phyloP scores from a whole-genome alignment of 192 early-diverging fungal genomes.

The Piromyces sp. region DNA sequence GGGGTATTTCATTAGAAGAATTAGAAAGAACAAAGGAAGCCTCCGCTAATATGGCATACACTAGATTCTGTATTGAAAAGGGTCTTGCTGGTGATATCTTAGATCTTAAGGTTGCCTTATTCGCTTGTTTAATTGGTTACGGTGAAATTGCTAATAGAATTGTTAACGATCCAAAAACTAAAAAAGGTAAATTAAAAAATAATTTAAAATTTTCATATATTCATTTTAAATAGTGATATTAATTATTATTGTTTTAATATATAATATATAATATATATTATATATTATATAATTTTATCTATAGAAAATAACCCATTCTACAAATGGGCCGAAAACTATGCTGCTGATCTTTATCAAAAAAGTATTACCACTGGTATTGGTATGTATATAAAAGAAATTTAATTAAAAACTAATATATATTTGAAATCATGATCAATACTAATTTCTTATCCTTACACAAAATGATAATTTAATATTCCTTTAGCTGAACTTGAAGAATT shows the following conservation, averaged over 20 bases:
- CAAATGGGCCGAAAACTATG: slow-evolving; percentile 62
- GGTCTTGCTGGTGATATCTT: slow-evolving; percentile 50
- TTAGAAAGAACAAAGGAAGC: slow-evolving; percentile 52
- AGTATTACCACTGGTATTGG: slow-evolving; percentile 36
- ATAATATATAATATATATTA: too few relatives aligned
- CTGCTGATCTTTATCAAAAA: slow-evolving; percentile 42
- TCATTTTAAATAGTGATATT: too few relatives aligned
- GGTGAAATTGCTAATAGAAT: slow-evolving; percentile 53
- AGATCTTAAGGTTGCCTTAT: slow-evolving; percentile 64
- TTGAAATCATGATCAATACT: too few relatives aligned
- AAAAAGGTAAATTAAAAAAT: slow-evolving; percentile 24
- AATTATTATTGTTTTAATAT: too few relatives aligned
- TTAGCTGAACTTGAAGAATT: slow-evolving; percentile 31
- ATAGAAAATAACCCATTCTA: slow-evolving; percentile 63
- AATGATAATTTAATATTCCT: neutral
- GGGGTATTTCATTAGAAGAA: slow-evolving; percentile 53
- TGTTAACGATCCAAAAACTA: slow-evolving; percentile 43
- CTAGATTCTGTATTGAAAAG: slow-evolving; percentile 62
- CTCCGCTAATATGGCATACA: slow-evolving; percentile 62
- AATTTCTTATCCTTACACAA: too few relatives aligned
- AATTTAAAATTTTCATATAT: too few relatives aligned
- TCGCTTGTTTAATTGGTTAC: slow-evolving; percentile 69
- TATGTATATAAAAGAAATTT: slow-evolving; percentile 4
- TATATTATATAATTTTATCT: neutral
- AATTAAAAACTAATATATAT: too few relatives aligned